phyloP scores from a whole-genome alignment of 768 basidiomycete species.

The Amanita pseudoporphyria region DNA sequence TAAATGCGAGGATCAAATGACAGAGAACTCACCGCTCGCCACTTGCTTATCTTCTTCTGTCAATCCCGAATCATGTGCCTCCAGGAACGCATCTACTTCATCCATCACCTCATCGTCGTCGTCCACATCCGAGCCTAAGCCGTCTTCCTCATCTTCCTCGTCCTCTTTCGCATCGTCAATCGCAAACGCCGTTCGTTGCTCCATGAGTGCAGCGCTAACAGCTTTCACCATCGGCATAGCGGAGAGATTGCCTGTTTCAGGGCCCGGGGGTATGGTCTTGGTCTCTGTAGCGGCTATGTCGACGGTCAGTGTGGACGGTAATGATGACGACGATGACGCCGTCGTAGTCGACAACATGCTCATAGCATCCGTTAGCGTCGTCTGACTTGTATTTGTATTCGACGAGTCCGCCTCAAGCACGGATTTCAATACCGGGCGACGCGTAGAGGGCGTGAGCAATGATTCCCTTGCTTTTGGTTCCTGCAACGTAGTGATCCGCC shows the following conservation, averaged over 20 bases:
- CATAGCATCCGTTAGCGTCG: not conserved
- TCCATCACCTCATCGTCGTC: constrained; percentile 72
- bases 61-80: constrained; percentile 84
- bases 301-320: constrained; percentile 29
- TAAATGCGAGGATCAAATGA: constrained; percentile 1
- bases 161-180: constrained; percentile 91
- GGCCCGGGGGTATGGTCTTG: constrained; percentile 21
- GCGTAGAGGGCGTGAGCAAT: constrained; percentile 64
- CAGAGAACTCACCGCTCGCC: constrained; percentile 49
- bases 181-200: constrained; percentile 82
- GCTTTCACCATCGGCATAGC: constrained; percentile 63
- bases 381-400: not conserved
- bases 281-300: constrained; percentile 25
- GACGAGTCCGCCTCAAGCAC: constrained; percentile 24
- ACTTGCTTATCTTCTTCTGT: constrained; percentile 72
- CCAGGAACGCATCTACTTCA: constrained; percentile 91
- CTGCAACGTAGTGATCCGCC: constrained; percentile 72
- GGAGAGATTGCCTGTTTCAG: constrained; percentile 34
- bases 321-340: not conserved
- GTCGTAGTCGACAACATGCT: constrained; percentile 12
- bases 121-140: constrained; percentile 21
- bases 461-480: constrained; percentile 88
- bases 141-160: constrained; percentile 46
- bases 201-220: constrained; percentile 78
- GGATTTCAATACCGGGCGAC: constrained; percentile 46